These are phyloP conservation scores for Bryoglossum gracile DNA, from an alignment of 495 filamentous ascomycete genomes.

Conservation along the genomic window DNA sequence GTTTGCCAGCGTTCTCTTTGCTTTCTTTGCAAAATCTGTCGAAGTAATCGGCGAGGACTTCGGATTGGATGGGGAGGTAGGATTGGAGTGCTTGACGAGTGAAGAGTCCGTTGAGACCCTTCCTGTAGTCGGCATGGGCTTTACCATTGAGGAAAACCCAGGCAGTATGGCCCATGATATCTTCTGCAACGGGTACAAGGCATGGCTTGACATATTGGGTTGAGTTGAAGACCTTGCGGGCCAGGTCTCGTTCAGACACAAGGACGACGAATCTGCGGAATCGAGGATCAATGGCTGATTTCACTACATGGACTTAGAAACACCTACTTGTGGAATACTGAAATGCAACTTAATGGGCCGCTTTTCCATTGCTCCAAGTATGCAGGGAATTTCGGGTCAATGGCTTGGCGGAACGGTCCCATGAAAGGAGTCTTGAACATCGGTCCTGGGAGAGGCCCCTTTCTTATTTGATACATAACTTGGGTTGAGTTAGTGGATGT, in stretches of 20 bases:
- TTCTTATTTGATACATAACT: slow-evolving; percentile 83
- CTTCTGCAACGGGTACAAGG: slow-evolving; percentile 90
- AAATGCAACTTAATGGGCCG: slow-evolving; percentile 88
- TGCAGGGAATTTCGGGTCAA: slow-evolving; percentile 83
- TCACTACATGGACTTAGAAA: background rate
- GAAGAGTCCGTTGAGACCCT: slow-evolving; percentile 91
- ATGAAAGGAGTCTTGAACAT: slow-evolving; percentile 87
- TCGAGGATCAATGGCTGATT: background rate
- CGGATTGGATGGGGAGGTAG: slow-evolving; percentile 89
- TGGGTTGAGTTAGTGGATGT: slow-evolving; percentile 5
- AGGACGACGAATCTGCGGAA: slow-evolving; percentile 84
- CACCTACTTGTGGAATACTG: slow-evolving; percentile 96
- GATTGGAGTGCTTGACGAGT: slow-evolving; percentile 79
- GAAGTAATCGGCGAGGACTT: slow-evolving; percentile 84
- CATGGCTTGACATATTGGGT: slow-evolving; percentile 90
- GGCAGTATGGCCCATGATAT: slow-evolving; percentile 83
- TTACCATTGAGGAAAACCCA: slow-evolving; percentile 98
- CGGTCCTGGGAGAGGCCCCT: slow-evolving; percentile 79
- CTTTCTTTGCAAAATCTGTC: slow-evolving; percentile 67
- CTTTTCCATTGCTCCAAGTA: slow-evolving; percentile 90
- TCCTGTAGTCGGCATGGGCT: slow-evolving; percentile 91
- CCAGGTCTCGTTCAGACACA: slow-evolving; percentile 89
- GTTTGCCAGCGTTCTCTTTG: slow-evolving; percentile 57
- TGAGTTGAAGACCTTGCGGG: slow-evolving; percentile 95
- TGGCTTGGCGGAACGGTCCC: slow-evolving; percentile 85